Percentiles rank a stretch among this genome's conserved stretches.
phyloP scores from a whole-genome alignment of 2,329 filamentous ascomycete species.

The Aureobasidium sp. region DNA sequence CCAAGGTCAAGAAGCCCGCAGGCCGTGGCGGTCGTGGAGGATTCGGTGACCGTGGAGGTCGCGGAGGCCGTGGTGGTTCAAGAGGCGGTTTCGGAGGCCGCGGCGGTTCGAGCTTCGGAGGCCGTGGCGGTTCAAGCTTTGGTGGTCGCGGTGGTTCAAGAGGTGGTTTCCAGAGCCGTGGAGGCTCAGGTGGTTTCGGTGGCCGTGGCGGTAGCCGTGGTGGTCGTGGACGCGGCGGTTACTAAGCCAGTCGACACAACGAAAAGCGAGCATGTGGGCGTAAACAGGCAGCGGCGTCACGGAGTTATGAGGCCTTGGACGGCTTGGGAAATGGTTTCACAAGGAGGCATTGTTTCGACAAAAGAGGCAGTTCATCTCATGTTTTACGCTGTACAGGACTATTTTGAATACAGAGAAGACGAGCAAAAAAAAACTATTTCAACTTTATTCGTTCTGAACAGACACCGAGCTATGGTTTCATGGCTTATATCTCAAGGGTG shows the following conservation, averaged over 20 bases:
- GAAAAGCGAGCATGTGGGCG: slow-evolving; percentile 13
- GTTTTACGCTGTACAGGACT: slow-evolving; percentile 15
- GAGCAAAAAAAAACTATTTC: slow-evolving; percentile 8
- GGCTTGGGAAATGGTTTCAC: slow-evolving; percentile 12
- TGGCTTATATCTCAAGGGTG: too few relatives aligned
- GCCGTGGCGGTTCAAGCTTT: slow-evolving; percentile 13
- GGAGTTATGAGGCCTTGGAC: slow-evolving; percentile 12
- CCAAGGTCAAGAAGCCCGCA: slow-evolving; percentile 63
- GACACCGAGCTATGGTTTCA: neutral
- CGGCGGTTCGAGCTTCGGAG: slow-evolving; percentile 22
- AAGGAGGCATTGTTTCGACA: slow-evolving; percentile 9
- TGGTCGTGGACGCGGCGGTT: slow-evolving; percentile 4
- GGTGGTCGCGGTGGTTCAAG: neutral
- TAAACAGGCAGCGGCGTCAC: slow-evolving; percentile 13
- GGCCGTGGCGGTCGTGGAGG: slow-evolving; percentile 40
- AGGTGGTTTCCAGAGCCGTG: slow-evolving; percentile 3
- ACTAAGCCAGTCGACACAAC: neutral
- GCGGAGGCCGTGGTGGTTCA: slow-evolving; percentile 37
- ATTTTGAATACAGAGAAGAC: slow-evolving; percentile 6
- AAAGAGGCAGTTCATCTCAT: slow-evolving; percentile 14
- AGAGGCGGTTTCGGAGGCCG: slow-evolving; percentile 39
- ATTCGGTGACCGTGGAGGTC: slow-evolving; percentile 24
- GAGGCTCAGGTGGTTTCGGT: neutral
- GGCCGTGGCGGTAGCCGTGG: slow-evolving; percentile 1
- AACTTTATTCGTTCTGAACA: neutral